Conservation (phyloP, 305 asterid species). For the Salvia sclarea region DNA sequence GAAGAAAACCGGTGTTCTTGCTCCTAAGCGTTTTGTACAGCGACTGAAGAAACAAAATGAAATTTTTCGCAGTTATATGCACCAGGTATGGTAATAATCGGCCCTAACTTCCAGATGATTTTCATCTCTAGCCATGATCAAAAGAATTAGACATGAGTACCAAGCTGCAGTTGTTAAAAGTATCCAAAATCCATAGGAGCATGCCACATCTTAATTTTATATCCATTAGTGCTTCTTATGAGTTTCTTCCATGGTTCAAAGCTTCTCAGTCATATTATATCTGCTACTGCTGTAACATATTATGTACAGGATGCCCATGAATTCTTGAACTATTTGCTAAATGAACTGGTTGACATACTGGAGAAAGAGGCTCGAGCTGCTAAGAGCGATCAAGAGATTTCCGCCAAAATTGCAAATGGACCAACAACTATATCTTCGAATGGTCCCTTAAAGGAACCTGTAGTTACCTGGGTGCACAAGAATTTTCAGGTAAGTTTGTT, state of each 20-base stretch:
- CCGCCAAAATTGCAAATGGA: constrained; percentile 69
- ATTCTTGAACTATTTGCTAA: constrained; percentile 82
- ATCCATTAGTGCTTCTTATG: constrained; percentile 14
- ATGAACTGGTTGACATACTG: constrained; percentile 87
- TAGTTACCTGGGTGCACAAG: constrained; percentile 91
- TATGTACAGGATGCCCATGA: constrained; percentile 87
- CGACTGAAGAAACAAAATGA: constrained; percentile 86
- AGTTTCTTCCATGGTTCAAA: constrained; percentile 12
- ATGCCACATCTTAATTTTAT: background rate
- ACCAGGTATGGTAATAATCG: constrained; percentile 61
- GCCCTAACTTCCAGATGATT: constrained; percentile 5
- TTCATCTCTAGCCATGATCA: background rate
- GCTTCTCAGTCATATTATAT: constrained; percentile 7
- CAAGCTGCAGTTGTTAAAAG: constrained; percentile 20
- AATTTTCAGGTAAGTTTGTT: constrained; percentile 68
- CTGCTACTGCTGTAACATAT: constrained; percentile 18
- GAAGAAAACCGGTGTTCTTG: constrained; percentile 89
- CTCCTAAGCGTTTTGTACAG: constrained; percentile 92
- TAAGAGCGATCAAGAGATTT: constrained; percentile 56
- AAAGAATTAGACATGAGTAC: background rate
- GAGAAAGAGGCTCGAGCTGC: constrained; percentile 73
- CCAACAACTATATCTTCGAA: constrained; percentile 49
- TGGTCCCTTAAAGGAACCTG: constrained; percentile 64
- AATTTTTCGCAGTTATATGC: constrained; percentile 91
- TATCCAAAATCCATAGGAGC: constrained; percentile 7